Conservation (phyloP, 495 filamentous ascomycete species). For the Penicillium odoratum region DNA sequence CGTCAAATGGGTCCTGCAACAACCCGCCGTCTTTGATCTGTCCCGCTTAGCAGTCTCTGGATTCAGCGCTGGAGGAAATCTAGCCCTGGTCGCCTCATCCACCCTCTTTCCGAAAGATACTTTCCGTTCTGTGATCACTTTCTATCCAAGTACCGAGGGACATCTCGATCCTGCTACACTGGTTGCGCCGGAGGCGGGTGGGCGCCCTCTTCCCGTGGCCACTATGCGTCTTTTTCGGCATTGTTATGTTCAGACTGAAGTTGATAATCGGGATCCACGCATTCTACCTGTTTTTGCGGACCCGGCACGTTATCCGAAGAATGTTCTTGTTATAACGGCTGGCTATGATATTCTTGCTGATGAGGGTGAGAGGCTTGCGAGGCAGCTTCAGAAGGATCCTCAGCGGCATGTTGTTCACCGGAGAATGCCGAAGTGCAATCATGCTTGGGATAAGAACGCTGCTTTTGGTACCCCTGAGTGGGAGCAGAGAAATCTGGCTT, state of each 20-base stretch:
- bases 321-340: conserved; percentile 7
- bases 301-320: neutral
- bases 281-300: conserved; percentile 6
- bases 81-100: conserved; percentile 5
- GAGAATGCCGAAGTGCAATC: conserved; percentile 9
- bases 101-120: neutral
- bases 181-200: conserved; percentile 7
- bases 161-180: conserved; percentile 4
- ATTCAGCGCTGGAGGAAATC: conserved; percentile 20
- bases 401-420: neutral
- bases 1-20: conserved; percentile 18
- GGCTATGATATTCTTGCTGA: conserved; percentile 4
- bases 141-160: conserved; percentile 10
- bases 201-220: neutral
- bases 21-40: conserved; percentile 17
- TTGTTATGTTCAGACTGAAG: conserved; percentile 1
- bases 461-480: neutral
- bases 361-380: conserved; percentile 9
- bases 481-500: conserved; percentile 4
- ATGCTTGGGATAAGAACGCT: conserved; percentile 8
- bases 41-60: conserved; percentile 28
- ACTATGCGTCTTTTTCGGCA: conserved; percentile 3
- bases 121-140: conserved; percentile 9
- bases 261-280: conserved; percentile 5
- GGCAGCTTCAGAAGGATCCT: neutral